phyloP scores from a whole-genome alignment of 2,329 filamentous ascomycete genomes.

The Diaporthe velutina region DNA sequence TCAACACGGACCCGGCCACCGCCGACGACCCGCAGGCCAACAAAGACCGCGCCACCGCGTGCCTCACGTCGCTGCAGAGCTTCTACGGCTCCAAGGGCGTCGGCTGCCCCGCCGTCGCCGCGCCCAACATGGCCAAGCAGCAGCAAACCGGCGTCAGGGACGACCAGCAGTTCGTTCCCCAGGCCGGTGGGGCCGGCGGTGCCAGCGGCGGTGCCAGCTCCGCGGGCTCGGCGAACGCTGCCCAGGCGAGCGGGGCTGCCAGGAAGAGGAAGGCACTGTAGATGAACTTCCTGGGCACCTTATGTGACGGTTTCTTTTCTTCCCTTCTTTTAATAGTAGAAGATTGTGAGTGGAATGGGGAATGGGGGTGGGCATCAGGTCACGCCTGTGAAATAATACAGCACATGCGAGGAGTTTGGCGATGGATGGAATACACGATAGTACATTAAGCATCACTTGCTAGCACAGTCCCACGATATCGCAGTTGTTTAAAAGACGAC shows the following conservation, averaged over 20 bases:
- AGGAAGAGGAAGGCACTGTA: slow-evolving; percentile 6
- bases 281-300: background rate
- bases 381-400: background rate
- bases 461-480: background rate
- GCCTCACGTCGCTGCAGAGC: slow-evolving; percentile 24
- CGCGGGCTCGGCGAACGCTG: background rate
- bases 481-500: background rate
- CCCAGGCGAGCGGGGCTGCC: background rate
- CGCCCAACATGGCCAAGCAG: slow-evolving; percentile 28
- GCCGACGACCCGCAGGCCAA: slow-evolving; percentile 15
- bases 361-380: background rate
- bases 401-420: background rate
- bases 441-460: background rate
- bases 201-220: background rate
- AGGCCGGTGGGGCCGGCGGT: background rate
- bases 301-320: background rate
- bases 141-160: slow-evolving; percentile 18
- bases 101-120: slow-evolving; percentile 26
- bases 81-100: slow-evolving; percentile 28
- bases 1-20: slow-evolving; percentile 21
- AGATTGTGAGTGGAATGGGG: background rate
- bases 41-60: slow-evolving; percentile 28
- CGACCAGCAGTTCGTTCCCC: slow-evolving; percentile 23
- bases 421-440: background rate
- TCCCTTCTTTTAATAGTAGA: background rate